A percentile compares a stretch with the other conserved stretches of the same genome.
phyloP scores from a whole-genome alignment of 441 rosid genomes.

The Populus hybrid region DNA sequence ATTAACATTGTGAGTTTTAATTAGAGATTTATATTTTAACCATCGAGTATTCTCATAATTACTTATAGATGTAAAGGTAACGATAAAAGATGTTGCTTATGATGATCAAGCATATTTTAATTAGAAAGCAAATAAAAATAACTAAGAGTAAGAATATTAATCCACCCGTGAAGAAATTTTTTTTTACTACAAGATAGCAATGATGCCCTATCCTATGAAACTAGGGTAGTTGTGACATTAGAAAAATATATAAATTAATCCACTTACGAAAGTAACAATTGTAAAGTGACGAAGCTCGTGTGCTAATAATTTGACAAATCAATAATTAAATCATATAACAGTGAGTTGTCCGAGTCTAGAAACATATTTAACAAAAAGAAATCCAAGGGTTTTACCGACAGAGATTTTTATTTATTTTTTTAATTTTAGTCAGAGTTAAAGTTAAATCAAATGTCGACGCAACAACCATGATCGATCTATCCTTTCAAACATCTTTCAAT shows the following conservation, averaged over 20 bases:
- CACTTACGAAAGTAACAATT: not conserved
- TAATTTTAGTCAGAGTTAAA: not conserved
- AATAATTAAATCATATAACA: not conserved
- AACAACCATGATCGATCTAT: not conserved
- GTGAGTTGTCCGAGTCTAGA: not conserved
- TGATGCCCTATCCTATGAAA: not conserved
- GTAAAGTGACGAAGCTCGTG: not conserved
- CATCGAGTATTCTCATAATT: no score
- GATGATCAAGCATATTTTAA: no score
- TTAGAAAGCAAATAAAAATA: no score
- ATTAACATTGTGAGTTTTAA: no score
- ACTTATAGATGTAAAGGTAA: not conserved
- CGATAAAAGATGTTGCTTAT: no score
- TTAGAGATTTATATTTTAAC: no score
- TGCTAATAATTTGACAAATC: not conserved
- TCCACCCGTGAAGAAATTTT: no score
- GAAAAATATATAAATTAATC: not conserved
- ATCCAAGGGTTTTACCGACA: not conserved
- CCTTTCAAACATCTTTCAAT: not conserved
- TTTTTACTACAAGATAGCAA: not conserved
- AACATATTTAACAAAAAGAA: not conserved
- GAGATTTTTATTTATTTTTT: no score
- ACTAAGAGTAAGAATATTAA: not conserved
- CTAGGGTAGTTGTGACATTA: not conserved
- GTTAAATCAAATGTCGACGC: constrained; percentile 1